These are phyloP conservation scores for Trichoderma sp. DNA, from an alignment of 2,329 filamentous ascomycete genomes.

Conservation along the genomic window DNA sequence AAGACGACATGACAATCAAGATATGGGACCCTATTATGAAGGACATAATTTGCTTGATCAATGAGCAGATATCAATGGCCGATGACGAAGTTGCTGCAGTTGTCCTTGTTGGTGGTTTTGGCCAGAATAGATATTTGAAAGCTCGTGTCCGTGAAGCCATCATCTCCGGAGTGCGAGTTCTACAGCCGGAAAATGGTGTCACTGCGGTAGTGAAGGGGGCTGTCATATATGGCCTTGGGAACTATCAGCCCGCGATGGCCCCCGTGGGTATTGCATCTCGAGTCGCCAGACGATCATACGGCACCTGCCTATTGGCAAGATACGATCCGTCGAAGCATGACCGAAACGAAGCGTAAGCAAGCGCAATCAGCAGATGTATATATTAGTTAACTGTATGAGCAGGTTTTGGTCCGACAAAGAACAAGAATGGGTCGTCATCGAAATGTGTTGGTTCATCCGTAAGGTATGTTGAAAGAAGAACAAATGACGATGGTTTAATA, in stretches of 20 bases:
- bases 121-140: slow-evolving; percentile 48
- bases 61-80: slow-evolving; percentile 43
- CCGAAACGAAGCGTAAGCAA: slow-evolving; percentile 39
- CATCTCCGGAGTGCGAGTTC: slow-evolving; percentile 40
- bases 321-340: slow-evolving; percentile 41
- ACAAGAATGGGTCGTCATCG: slow-evolving; percentile 37
- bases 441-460: slow-evolving; percentile 44
- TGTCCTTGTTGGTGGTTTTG: slow-evolving; percentile 52
- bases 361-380: not conserved
- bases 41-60: slow-evolving; percentile 45
- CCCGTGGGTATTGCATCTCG: slow-evolving; percentile 38
- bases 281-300: slow-evolving; percentile 41
- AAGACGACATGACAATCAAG: slow-evolving; percentile 66
- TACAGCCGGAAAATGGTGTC: slow-evolving; percentile 53
- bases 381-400: slow-evolving; percentile 24
- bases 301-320: slow-evolving; percentile 38
- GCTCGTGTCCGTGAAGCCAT: slow-evolving; percentile 42
- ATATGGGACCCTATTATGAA: slow-evolving; percentile 45
- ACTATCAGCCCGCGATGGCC: slow-evolving; percentile 32
- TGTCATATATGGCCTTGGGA: slow-evolving; percentile 43
- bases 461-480: slow-evolving; percentile 34
- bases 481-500: not conserved
- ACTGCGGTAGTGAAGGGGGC: slow-evolving; percentile 53
- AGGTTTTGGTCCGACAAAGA: slow-evolving; percentile 44
- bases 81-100: slow-evolving; percentile 41